These are phyloP conservation scores for Coriaria nepalensis DNA, from an alignment of 306 rosid genomes.

Conservation along the genomic window DNA sequence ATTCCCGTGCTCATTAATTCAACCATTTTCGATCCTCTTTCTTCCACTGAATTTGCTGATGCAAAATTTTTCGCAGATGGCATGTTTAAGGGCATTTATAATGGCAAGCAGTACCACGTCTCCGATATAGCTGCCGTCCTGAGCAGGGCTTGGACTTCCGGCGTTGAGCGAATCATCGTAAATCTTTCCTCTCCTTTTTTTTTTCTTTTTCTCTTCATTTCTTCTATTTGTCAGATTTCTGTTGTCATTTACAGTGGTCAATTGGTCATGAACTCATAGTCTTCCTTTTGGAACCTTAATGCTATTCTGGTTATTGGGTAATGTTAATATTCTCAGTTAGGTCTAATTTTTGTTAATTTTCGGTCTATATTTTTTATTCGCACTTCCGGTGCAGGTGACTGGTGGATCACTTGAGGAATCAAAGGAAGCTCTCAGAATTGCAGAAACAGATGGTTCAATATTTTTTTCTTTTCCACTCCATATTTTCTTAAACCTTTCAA, in stretches of 20 bases:
- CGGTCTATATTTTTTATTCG: slow-evolving; percentile 8
- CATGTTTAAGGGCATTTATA: slow-evolving; percentile 80
- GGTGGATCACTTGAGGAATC: slow-evolving; percentile 97
- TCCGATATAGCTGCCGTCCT: slow-evolving; percentile 64
- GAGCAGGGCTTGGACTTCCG: slow-evolving; percentile 83
- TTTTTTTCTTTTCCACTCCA: not conserved
- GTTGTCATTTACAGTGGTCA: no score
- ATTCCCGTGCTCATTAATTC: no score
- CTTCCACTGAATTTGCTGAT: not conserved
- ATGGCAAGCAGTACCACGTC: slow-evolving; percentile 80
- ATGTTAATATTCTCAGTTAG: not conserved
- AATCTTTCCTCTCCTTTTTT: no score
- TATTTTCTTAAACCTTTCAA: slow-evolving; percentile 4
- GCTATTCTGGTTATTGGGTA: not conserved
- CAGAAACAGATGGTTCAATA: slow-evolving; percentile 83
- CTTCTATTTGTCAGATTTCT: not conserved
- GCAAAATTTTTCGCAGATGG: slow-evolving; percentile 44
- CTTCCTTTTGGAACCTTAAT: no score
- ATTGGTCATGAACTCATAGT: no score
- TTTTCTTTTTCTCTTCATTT: no score
- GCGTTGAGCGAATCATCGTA: slow-evolving; percentile 83
- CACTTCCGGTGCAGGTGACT: slow-evolving; percentile 52
- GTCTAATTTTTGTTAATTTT: not conserved
- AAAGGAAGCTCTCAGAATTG: slow-evolving; percentile 77
- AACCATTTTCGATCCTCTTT: not conserved